These are phyloP conservation scores for Vaccinium darrowii DNA, from an alignment of 148 eudicot genomes.

Conservation along the genomic window DNA sequence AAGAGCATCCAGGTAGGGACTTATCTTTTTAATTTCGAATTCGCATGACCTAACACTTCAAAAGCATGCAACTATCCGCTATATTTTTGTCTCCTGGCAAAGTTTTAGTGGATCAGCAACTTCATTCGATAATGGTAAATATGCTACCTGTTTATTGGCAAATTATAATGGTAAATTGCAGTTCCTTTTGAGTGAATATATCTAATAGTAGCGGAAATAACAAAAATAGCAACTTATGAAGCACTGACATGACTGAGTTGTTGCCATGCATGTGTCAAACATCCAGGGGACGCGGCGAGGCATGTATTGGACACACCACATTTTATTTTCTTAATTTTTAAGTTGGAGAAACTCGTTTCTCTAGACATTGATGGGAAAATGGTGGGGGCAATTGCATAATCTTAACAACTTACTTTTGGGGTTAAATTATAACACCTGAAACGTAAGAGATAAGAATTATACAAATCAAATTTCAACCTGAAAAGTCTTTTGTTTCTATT, in stretches of 20 bases:
- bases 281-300: no score
- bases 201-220: not conserved
- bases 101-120: not conserved
- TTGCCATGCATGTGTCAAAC: not conserved
- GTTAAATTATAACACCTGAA: not conserved
- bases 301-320: not conserved
- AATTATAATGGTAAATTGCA: not conserved
- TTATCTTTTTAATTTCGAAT: not conserved
- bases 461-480: not conserved
- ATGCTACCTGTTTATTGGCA: not conserved
- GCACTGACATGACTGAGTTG: not conserved
- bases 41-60: not conserved
- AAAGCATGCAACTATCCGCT: not conserved
- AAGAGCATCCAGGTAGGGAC: conserved; percentile 81
- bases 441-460: not conserved
- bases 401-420: not conserved
- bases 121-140: not conserved
- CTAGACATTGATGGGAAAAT: not conserved
- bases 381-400: not conserved
- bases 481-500: not conserved
- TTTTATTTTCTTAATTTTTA: not conserved
- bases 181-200: not conserved
- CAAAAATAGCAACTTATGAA: not conserved
- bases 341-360: not conserved
- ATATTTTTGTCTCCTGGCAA: not conserved